A percentile compares a stretch with the other conserved stretches of the same genome.
These are phyloP conservation scores for Vanilla planifolia DNA, from an alignment of 106 monocot genomes.

Conservation along the genomic window DNA sequence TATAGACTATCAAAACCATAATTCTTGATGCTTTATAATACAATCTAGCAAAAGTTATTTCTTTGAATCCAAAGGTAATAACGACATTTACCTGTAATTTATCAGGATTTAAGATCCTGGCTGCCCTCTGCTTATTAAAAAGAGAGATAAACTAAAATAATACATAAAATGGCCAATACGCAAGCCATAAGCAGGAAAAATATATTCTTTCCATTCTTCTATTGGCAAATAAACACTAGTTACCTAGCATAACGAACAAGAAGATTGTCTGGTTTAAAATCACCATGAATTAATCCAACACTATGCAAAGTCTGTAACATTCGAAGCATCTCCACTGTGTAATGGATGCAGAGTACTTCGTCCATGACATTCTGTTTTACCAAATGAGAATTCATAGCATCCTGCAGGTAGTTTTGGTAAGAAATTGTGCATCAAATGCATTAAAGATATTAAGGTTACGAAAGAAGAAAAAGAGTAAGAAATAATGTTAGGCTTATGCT, in stretches of 20 bases:
- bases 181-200: no score
- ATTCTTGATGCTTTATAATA: no score
- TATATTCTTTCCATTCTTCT: no score
- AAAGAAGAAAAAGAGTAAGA: background rate
- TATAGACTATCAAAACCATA: no score
- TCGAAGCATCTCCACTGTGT: conserved; percentile 83
- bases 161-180: no score
- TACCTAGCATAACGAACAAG: conserved; percentile 87
- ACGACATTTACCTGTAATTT: no score
- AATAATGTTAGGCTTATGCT: conserved; percentile 1
- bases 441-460: background rate
- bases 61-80: no score
- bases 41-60: no score
- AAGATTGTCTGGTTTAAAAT: conserved; percentile 96
- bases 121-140: background rate
- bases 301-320: conserved; percentile 78
- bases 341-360: conserved; percentile 84
- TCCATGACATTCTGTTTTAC: conserved; percentile 65
- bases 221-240: conserved; percentile 1
- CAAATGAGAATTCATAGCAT: conserved; percentile 90
- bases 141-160: no score
- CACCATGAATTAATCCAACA: conserved; percentile 87
- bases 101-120: no score
- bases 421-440: background rate
- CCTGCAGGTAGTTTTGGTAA: conserved; percentile 28